Percentiles rank a stretch among this genome's conserved stretches.
Evolutionary conservation across 306 rosid species (phyloP).

Genomic region (Delonix regia): DNA sequence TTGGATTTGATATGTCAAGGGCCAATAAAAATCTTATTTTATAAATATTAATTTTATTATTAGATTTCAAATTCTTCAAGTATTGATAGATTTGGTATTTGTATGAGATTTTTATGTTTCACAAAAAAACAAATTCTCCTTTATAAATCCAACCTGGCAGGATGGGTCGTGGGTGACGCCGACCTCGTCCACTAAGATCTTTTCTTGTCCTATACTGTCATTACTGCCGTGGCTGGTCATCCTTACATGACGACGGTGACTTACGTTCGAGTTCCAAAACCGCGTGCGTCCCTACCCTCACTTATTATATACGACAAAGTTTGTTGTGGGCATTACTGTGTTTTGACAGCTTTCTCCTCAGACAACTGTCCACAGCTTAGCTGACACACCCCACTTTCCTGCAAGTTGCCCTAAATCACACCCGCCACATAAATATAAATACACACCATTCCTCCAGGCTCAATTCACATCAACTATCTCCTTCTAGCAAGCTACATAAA

Average conservation of each 20-base stretch:
- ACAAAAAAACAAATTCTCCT: not conserved
- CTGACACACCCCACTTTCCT: not conserved
- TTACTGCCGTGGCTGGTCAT: not conserved
- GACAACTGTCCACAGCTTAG: conserved; percentile 24
- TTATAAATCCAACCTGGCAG: not conserved
- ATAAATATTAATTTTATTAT: no score
- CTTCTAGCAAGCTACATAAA: not conserved
- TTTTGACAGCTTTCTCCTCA: not conserved
- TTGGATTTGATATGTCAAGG: no score
- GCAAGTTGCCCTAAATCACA: not conserved
- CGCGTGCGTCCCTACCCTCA: not conserved
- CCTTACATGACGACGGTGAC: not conserved
- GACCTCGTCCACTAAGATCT: not conserved
- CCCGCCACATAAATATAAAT: not conserved
- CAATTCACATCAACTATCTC: not conserved
- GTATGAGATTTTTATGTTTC: not conserved
- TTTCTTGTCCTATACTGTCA: not conserved
- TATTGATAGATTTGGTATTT: no score
- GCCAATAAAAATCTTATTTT: no score
- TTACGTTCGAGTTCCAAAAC: not conserved
- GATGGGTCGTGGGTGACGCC: not conserved
- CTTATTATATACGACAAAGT: conserved; percentile 1
- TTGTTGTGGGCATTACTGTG: not conserved
- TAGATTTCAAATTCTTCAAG: no score
- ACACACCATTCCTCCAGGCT: not conserved